Evolutionary conservation across 768 basidiomycete species (phyloP).

Genomic region (Cubamyces lactineus): DNA sequence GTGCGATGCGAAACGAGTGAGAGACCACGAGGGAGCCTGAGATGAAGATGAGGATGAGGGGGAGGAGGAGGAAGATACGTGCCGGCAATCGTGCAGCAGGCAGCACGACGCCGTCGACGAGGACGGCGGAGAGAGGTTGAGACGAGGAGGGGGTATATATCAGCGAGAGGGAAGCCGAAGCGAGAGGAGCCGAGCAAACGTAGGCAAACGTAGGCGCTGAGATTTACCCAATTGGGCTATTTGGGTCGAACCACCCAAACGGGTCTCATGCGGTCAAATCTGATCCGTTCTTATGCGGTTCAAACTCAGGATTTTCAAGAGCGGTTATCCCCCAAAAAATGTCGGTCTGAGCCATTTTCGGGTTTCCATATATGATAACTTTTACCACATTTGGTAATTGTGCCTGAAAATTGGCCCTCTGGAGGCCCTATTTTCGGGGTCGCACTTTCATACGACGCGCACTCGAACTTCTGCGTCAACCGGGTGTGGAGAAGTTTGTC

Average conservation of each 20-base stretch:
- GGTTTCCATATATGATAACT: too few relatives aligned
- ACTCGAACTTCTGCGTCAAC: conserved; percentile 82
- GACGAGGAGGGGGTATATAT: neutral
- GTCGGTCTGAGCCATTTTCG: too few relatives aligned
- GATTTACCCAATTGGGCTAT: neutral
- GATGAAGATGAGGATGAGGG: neutral
- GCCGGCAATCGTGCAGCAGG: neutral
- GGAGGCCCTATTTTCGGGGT: too few relatives aligned
- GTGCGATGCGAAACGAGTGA: neutral
- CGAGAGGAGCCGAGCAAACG: neutral
- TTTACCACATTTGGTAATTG: too few relatives aligned
- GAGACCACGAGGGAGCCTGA: neutral
- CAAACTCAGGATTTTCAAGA: neutral
- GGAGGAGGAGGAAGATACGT: neutral
- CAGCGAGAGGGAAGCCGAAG: neutral
- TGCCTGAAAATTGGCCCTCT: too few relatives aligned
- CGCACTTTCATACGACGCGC: conserved; percentile 89
- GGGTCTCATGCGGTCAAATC: neutral
- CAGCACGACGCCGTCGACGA: neutral
- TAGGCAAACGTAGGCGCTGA: neutral
- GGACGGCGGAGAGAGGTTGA: neutral
- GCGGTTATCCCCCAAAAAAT: too few relatives aligned
- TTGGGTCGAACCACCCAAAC: neutral
- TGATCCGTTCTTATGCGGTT: neutral
- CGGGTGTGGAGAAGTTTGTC: conserved; percentile 31